Evolutionary conservation across 805 yeast species (phyloP).

Genomic region (Starmerella roubikii): DNA sequence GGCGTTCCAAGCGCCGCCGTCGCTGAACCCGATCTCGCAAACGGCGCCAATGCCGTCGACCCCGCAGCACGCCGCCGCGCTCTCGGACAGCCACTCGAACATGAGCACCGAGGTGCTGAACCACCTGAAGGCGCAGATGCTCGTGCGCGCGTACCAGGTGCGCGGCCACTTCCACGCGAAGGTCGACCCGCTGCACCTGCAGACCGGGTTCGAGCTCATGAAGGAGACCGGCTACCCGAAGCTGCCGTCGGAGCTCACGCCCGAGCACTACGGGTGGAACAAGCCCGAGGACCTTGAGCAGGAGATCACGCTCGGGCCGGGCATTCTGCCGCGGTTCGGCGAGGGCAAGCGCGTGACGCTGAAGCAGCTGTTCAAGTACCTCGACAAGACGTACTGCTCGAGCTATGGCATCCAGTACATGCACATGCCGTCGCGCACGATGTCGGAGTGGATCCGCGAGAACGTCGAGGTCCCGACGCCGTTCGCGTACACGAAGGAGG

Average conservation of each 20-base stretch:
- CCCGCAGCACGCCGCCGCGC: slow-evolving; percentile 30
- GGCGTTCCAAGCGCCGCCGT: slow-evolving; percentile 88
- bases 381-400: slow-evolving; percentile 78
- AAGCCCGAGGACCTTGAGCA: slow-evolving; percentile 63
- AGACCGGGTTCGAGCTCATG: slow-evolving; percentile 53
- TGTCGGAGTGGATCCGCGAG: slow-evolving; percentile 98
- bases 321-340: slow-evolving; percentile 87
- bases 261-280: slow-evolving; percentile 84
- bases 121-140: slow-evolving; percentile 87
- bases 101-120: slow-evolving; percentile 26
- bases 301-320: slow-evolving; percentile 88
- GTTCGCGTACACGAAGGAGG: slow-evolving; percentile 66
- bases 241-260: slow-evolving; percentile 70
- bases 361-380: slow-evolving; percentile 59
- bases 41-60: slow-evolving; percentile 47
- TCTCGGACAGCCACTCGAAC: slow-evolving; percentile 34
- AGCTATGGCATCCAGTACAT: slow-evolving; percentile 89
- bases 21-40: slow-evolving; percentile 23
- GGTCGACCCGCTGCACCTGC: slow-evolving; percentile 87
- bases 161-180: slow-evolving; percentile 94
- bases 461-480: slow-evolving; percentile 88
- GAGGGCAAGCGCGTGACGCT: slow-evolving; percentile 50
- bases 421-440: slow-evolving; percentile 87
- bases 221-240: slow-evolving; percentile 22
- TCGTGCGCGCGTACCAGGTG: slow-evolving; percentile 97